phyloP scores from a whole-genome alignment of 2,329 filamentous ascomycete species.

The Geosmithia flava region DNA sequence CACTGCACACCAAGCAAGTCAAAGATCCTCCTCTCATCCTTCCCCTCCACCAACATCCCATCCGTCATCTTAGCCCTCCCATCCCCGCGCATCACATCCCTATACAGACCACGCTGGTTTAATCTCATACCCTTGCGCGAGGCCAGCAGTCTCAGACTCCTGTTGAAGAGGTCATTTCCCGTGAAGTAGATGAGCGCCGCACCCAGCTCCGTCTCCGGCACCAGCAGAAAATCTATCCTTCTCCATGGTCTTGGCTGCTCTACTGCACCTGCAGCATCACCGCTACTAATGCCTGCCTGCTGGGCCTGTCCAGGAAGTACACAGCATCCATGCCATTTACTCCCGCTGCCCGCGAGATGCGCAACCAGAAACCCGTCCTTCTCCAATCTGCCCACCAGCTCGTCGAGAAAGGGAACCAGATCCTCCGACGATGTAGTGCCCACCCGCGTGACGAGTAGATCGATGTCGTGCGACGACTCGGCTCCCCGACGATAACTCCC shows the following conservation, averaged over 20 bases:
- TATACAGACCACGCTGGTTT: slow-evolving; percentile 73
- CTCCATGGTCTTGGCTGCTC: slow-evolving; percentile 46
- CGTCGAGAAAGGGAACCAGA: slow-evolving; percentile 49
- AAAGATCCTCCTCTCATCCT: slow-evolving; percentile 70
- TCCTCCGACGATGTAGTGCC: slow-evolving; percentile 39
- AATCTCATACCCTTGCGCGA: slow-evolving; percentile 71
- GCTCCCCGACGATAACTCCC: slow-evolving; percentile 81
- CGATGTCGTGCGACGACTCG: slow-evolving; percentile 65
- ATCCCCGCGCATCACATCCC: slow-evolving; percentile 50
- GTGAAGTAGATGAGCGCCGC: slow-evolving; percentile 92
- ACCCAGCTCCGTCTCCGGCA: slow-evolving; percentile 67
- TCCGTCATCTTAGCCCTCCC: slow-evolving; percentile 48
- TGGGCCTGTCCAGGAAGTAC: slow-evolving; percentile 39
- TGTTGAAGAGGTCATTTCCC: slow-evolving; percentile 88
- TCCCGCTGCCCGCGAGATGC: slow-evolving; percentile 51
- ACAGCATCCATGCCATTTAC: slow-evolving; percentile 84
- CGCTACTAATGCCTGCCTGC: too few relatives aligned
- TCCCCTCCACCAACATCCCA: slow-evolving; percentile 61
- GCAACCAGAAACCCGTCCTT: slow-evolving; percentile 54
- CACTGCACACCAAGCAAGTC: slow-evolving; percentile 72
- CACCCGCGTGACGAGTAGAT: slow-evolving; percentile 67
- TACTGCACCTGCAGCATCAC: too few relatives aligned
- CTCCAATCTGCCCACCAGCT: slow-evolving; percentile 51
- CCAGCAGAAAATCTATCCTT: slow-evolving; percentile 73
- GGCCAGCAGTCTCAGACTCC: slow-evolving; percentile 70